Percentiles rank a stretch among this genome's conserved stretches.
phyloP scores from a whole-genome alignment of 306 rosid genomes.

The Citrullus colocynthis region DNA sequence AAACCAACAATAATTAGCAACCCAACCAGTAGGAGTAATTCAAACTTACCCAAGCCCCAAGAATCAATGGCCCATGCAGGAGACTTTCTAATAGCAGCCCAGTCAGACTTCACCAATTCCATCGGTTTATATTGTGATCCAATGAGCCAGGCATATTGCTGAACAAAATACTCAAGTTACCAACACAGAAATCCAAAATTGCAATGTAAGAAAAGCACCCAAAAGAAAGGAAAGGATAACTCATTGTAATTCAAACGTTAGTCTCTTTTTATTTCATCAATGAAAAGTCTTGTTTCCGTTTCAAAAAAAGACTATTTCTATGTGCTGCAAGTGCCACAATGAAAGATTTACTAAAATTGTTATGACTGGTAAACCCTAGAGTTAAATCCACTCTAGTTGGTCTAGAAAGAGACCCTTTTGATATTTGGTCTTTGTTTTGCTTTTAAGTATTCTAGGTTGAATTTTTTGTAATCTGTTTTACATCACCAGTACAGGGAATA shows the following conservation, averaged over 20 bases:
- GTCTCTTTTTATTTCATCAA: no score
- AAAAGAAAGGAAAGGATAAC: background rate
- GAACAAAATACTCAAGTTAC: slow-evolving; percentile 16
- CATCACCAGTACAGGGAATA: background rate
- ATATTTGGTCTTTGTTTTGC: background rate
- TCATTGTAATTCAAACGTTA: no score
- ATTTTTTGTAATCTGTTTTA: background rate
- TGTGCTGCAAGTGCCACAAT: background rate
- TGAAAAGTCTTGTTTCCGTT: no score
- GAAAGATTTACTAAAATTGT: background rate
- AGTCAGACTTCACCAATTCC: slow-evolving; percentile 88
- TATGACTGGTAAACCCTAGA: background rate
- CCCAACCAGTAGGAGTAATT: background rate
- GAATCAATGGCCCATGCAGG: slow-evolving; percentile 97
- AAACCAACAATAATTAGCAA: background rate
- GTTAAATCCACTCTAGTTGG: background rate
- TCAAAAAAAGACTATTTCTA: background rate
- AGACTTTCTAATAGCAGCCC: slow-evolving; percentile 75
- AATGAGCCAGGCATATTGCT: slow-evolving; percentile 99
- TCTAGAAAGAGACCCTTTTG: background rate
- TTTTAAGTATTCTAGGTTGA: background rate
- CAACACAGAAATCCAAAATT: background rate
- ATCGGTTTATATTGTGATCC: slow-evolving; percentile 83
- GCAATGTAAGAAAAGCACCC: background rate
- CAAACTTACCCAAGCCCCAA: slow-evolving; percentile 92